Evolutionary conservation across 2,329 filamentous ascomycete species (phyloP), one percentile per base, ranked within the genome.

Genomic region (Amauroascus verrucosus): DNA sequence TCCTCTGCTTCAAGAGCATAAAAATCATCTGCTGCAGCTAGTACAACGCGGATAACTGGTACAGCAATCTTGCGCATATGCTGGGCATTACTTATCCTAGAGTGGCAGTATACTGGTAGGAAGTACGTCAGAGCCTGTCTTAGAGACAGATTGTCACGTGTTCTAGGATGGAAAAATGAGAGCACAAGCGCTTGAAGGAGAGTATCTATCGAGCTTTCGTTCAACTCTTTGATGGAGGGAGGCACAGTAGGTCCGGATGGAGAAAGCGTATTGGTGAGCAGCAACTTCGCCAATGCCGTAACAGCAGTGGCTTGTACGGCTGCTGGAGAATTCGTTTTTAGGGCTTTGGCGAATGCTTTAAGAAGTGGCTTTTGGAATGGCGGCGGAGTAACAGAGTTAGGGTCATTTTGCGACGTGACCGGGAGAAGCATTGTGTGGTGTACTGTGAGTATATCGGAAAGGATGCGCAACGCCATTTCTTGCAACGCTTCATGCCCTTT

Each of bases 21-120:
- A 63, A 85, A 79, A 6, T 81, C 79, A 46, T 82, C 79, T 1
- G 75, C 75, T 28, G 77, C 70, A 37, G 75, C 70, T 51, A 77
- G 64, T 0, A 95, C 78, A 11, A 84, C 81, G 58, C 88, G 84
- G 8, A 97, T 73, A 0, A 88, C 82, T 24, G 85, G 80, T 1
- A 91, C 78, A 0, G 85, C 80, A 18, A 96, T 79, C 16, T 75
- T 72, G 6, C 82, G 81, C 85, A 97, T 89, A 32, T 88, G 77
- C 26, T 85, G 79, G 58, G 93, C 89, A 63, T 96, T 95, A 58
- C 87, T 85, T 3, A 83, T 69, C 2, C 87, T 80, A 6, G 86
- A 90, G 69, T 91, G 95, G 68, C 88, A 93, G 72, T 94, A 97
- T 0, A 96, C 90, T 0, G 91, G 91, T 33, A 97, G 74, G 76